Base-by-base conservation (phyloP, 1,284 basidiomycete species). In the Fomitopsis pinicola region DNA sequence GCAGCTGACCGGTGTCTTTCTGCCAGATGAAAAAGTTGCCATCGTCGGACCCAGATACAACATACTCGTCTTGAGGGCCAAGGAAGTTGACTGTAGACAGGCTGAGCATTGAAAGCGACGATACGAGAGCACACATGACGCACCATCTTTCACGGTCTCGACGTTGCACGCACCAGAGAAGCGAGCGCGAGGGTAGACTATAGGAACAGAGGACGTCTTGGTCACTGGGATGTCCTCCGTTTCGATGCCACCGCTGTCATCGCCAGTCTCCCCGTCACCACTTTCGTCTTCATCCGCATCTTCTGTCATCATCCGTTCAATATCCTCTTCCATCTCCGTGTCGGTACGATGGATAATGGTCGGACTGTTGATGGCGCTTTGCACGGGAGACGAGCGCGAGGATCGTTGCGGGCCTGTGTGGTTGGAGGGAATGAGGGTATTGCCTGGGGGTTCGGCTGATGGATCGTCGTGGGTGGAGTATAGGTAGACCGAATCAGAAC, bases 91-190 rank as follows among this genome's bases (percentile, higher is more conserved):
- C 93, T 94, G 59, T 2, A 12, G 54, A 58, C 0, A 33, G 53
- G n/a, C 36, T 48, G 48, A 33, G 45, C 30, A 61, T 55, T 19
- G 58, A 40, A 28, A 54, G 42, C 48, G 58, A 36, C 28, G 30
- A 22, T 8, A 36, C 17, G 36, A 9, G 19, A 57, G 56, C 33
- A 54, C 36, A 35, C 50, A 45, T 55, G 58, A 71, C 87, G 72
- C 66, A 92, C 94, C 92, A 73, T 97, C 95, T 75, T 97, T 98
- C 59, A 96, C 86, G 0, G 95, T 98, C 66, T 89, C 87, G 3
- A 89, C 78, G 73, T 97, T 98, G 64, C 88, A 85, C 44, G 90
- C 87, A 2, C 95, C 95, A 28, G 73, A 72, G 74, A 84, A 97
- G 9, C 82, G 80, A 59, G 73, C 74, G 33, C 84, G 82, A n/a